phyloP scores from a whole-genome alignment of 495 filamentous ascomycete genomes.

The Podospora tetraspora region DNA sequence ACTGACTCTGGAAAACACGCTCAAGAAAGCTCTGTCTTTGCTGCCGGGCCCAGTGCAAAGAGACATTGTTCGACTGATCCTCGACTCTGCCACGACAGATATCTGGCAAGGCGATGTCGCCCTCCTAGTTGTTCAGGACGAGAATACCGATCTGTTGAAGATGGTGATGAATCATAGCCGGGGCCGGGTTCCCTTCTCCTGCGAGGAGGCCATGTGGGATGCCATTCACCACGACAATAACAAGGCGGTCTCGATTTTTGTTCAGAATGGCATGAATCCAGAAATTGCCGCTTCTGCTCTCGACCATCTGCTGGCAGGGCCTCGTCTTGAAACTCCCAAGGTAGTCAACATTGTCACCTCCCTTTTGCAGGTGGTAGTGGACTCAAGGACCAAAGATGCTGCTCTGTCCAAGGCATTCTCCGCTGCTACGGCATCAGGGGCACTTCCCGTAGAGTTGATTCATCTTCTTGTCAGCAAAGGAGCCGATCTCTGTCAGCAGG shows the following conservation, averaged over 20 bases:
- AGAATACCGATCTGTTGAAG: not conserved
- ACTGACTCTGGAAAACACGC: not conserved
- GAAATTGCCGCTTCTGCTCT: not conserved
- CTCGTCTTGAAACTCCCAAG: not conserved
- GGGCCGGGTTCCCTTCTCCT: not conserved
- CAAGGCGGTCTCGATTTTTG: not conserved
- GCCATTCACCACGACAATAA: not conserved
- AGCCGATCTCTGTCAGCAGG: not conserved
- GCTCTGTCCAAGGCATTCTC: not conserved
- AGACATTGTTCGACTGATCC: not conserved
- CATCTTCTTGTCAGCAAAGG: not conserved
- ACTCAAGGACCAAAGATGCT: not conserved
- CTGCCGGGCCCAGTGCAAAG: not conserved
- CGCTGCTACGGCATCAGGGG: not conserved
- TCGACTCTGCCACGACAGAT: not conserved
- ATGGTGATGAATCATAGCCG: not conserved
- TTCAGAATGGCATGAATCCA: not conserved
- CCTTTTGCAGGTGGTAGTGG: not conserved
- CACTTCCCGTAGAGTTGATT: not conserved
- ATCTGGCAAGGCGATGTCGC: not conserved
- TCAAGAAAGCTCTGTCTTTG: not conserved
- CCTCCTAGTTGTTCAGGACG: not conserved
- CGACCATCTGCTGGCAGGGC: not conserved
- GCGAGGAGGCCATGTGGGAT: not conserved
- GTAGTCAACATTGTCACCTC: not conserved